Conservation (phyloP, 768 basidiomycete genomes). For the Auriscalpium orientale region DNA sequence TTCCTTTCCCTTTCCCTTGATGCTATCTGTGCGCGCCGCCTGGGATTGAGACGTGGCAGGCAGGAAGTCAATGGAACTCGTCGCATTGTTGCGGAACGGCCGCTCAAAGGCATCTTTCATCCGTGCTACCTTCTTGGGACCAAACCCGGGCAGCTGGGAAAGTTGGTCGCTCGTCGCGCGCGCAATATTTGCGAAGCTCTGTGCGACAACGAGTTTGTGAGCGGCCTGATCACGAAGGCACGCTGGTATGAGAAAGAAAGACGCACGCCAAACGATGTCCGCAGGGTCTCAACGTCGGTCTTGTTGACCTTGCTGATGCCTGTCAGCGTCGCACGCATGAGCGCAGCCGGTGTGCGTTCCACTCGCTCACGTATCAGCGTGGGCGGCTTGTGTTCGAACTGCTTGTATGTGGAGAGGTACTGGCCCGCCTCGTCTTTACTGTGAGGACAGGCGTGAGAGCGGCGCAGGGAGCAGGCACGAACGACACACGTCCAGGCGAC, state of each 20-base stretch:
- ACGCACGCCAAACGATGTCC: constrained; percentile 84
- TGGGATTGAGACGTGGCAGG: background rate
- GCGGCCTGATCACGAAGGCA: constrained; percentile 1
- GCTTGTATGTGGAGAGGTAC: constrained; percentile 87
- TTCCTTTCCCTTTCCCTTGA: constrained; percentile 17
- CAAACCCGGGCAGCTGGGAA: constrained; percentile 83
- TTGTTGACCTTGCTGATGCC: constrained; percentile 92
- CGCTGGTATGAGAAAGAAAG: background rate
- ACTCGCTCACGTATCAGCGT: constrained; percentile 91
- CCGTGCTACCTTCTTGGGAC: constrained; percentile 87
- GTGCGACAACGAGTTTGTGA: background rate
- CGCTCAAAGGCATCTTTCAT: constrained; percentile 88
- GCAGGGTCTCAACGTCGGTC: constrained; percentile 91
- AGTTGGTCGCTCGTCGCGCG: constrained; percentile 66
- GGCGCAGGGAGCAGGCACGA: background rate
- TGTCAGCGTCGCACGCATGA: constrained; percentile 77
- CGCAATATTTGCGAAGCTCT: constrained; percentile 86
- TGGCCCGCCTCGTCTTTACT: constrained; percentile 89
- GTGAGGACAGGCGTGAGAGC: background rate
- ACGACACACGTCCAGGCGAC: constrained; percentile 79
- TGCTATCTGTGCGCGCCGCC: background rate
- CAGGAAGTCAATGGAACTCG: constrained; percentile 27
- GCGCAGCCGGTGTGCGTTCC: constrained; percentile 80
- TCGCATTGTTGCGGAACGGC: constrained; percentile 69
- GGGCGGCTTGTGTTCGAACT: constrained; percentile 89